Conservation (phyloP, 2,329 filamentous ascomycete genomes). For the Niveomyces coronatus region DNA sequence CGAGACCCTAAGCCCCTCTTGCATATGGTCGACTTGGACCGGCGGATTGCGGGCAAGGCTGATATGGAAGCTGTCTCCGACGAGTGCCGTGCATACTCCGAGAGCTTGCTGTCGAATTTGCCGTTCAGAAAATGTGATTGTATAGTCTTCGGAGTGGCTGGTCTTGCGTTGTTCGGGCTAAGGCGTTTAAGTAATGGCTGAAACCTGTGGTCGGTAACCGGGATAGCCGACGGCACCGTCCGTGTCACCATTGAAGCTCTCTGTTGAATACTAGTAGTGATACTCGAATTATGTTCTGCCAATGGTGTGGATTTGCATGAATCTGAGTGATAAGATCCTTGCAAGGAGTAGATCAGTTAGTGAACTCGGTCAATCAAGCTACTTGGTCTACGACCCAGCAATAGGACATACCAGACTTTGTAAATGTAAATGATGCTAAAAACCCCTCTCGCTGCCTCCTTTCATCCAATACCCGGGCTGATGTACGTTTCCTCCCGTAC, state of each 20-base stretch:
- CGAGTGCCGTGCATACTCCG: neutral
- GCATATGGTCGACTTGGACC: too few relatives aligned
- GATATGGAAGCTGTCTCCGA: too few relatives aligned
- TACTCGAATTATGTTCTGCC: neutral
- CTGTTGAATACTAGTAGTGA: neutral
- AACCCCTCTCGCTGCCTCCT: neutral
- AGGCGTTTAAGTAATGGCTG: too few relatives aligned
- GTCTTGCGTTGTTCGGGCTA: neutral
- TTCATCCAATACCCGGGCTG: constrained; percentile 1
- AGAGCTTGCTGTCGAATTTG: neutral
- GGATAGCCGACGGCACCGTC: too few relatives aligned
- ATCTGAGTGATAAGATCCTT: neutral
- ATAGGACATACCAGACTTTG: neutral
- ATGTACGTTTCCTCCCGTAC: constrained; percentile 2
- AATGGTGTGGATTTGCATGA: neutral
- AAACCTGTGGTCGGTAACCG: too few relatives aligned
- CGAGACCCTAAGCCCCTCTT: neutral
- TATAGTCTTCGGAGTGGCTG: neutral
- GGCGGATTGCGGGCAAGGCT: too few relatives aligned
- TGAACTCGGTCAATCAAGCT: too few relatives aligned
- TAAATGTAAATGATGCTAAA: neutral
- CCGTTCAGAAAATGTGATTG: neutral
- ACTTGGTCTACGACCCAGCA: too few relatives aligned
- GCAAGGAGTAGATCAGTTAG: neutral
- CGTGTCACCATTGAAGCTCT: neutral